Base-by-base conservation (phyloP, 2,329 filamentous ascomycete species). In the Sporothrix phasma region DNA sequence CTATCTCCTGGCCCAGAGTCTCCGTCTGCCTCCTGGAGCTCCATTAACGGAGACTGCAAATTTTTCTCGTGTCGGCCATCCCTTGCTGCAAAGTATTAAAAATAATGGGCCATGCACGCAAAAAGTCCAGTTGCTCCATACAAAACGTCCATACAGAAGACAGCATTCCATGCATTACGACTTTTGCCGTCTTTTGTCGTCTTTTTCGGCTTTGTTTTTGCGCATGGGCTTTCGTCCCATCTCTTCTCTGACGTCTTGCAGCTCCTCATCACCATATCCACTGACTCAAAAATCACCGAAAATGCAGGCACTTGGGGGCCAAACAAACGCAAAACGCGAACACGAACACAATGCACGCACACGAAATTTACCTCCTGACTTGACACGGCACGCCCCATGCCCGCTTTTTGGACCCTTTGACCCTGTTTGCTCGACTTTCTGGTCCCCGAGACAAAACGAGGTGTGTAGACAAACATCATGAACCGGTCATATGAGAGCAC, bases 71-170 rank as follows among this genome's bases (percentile, higher is more conserved):
- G 31, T 39, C 41, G 19, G 7, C 39, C 34, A 47, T 43, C 58
- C 58, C 49, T 61, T 49, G 58, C 58, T 61, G 43, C 41, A 61
- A 47, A 37, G 29, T 47, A 61, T 61, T 37, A 47, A 11, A 37
- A 34, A n/a, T n/a, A n/a, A n/a, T n/a, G n/a, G n/a, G n/a, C n/a
- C n/a, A n/a, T n/a, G n/a, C n/a, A n/a, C n/a, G n/a, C n/a, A n/a
- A 43, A 6, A n/a, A 43, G 17, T n/a, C 5, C 22, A 13, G 15
- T 19, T 41, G 22, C 37, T 58, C 54, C 37, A 43, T 58, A 41
- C 24, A 41, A 13, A 19, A 4, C 6, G 19, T 8, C 19, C 39
- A 17, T n/a, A n/a, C 39, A 43, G 2, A 17, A 4, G 24, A 19
- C 8, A 46, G 3, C 19, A 43, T 47, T 8, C n/a, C 24, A 11